Evolutionary conservation across 2,329 filamentous ascomycete species (phyloP), one percentile per base, ranked within the genome.

Genomic region (Fragosphaeria purpurea): DNA sequence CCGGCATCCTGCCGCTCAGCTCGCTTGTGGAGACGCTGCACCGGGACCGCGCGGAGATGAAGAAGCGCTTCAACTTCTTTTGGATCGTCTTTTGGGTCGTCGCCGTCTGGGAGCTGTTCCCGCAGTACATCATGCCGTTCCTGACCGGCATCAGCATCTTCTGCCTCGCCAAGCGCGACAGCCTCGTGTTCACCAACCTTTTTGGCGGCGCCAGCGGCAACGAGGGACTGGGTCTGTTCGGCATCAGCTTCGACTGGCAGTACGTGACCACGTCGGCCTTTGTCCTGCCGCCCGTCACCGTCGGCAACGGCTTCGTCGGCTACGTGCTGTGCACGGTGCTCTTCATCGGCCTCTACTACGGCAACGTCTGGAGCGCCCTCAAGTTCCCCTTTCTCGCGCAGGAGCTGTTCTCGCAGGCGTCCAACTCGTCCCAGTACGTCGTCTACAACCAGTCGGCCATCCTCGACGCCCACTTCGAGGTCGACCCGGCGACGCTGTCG

Each of bases 51-150:
- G 65, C 55, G 0, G 65, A 66, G 43, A 70, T 65, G 2, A 67
- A 64, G 42, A 65, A 66, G 47, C 62, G 64, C 1, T 60, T 74
- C 41, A 63, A 63, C 33, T 59, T 69, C 12, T 75, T 73, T 53
- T 67, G 68, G 61, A 56, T 64, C 39, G 55, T 70, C 41, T 69
- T 70, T 54, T 49, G 58, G 0, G 61, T 54, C 41, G 63, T 73
- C 35, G 70, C 72, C 40, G 56, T 69, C 30, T 77, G 73, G 65
- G 72, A 75, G 50, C 62, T 71, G 35, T 59, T 77, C 40, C 73
- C 74, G 0, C 65, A 73, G 50, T 73, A 70, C 44, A 67, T 75
- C 1, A 69, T 71, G 45, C 67, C 71, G 1, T 52, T 70, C 4
- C 59, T 74, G 6, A 67, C 60, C 12, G 65, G 65, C 5, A 50